Evolutionary conservation across 352 stramenopile genomes (phyloP).

Genomic region (Blastocystis hominis): DNA sequence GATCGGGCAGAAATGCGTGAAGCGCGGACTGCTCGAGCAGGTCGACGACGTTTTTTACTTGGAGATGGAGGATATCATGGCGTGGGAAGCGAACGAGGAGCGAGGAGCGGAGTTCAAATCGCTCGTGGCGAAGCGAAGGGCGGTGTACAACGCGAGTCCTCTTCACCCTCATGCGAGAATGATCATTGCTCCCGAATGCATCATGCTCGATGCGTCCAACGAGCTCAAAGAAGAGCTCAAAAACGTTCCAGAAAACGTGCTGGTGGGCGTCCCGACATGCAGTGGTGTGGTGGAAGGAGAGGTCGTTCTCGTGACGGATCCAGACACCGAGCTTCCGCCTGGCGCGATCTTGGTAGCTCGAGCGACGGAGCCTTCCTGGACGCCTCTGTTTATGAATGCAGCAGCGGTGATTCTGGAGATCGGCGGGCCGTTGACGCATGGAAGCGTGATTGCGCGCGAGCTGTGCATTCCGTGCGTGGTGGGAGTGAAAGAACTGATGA

Average conservation of each 20-base stretch:
- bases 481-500: background rate
- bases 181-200: background rate
- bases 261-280: background rate
- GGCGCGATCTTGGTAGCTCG: slow-evolving; percentile 16
- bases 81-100: background rate
- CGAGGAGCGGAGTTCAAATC: background rate
- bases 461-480: slow-evolving; percentile 26
- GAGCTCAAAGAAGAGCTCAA: background rate
- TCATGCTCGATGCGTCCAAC: background rate
- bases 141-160: background rate
- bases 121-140: background rate
- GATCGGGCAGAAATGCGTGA: background rate
- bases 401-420: background rate
- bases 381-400: slow-evolving; percentile 3
- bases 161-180: background rate
- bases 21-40: background rate
- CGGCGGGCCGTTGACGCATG: slow-evolving; percentile 14
- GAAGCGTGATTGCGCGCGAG: background rate
- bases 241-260: background rate
- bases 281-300: background rate
- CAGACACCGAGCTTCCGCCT: background rate
- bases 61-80: background rate
- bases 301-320: background rate
- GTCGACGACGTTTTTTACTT: background rate
- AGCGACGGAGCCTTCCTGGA: slow-evolving; percentile 15